phyloP scores from a whole-genome alignment of 1,139 yeast genomes.

The Dujonia santamariae region DNA sequence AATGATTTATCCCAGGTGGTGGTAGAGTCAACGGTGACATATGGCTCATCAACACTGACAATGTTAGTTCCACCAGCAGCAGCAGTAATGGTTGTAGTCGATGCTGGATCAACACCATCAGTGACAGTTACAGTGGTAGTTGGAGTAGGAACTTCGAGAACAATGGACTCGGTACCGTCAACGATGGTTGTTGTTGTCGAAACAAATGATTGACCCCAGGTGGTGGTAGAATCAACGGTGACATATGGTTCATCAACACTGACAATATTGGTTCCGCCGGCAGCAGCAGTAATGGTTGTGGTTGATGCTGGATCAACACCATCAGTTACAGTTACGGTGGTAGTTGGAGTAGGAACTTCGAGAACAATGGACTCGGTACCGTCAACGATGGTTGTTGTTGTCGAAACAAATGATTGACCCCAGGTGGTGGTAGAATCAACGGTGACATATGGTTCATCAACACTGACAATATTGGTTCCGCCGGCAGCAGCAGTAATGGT shows the following conservation, averaged over 20 bases:
- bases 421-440: not conserved
- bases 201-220: constrained; percentile 5
- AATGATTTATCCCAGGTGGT: constrained; percentile 14
- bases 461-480: constrained; percentile 15
- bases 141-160: constrained; percentile 8
- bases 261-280: constrained; percentile 12
- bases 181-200: not conserved
- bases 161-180: constrained; percentile 5
- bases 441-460: not conserved
- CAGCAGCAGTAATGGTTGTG: constrained; percentile 4
- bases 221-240: constrained; percentile 9
- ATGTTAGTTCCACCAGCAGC: constrained; percentile 13
- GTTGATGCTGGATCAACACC: constrained; percentile 12
- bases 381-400: constrained; percentile 11
- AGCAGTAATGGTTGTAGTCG: constrained; percentile 5
- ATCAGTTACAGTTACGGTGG: constrained; percentile 14
- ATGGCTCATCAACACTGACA: constrained; percentile 16
- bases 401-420: constrained; percentile 3
- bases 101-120: constrained; percentile 10
- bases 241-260: constrained; percentile 12
- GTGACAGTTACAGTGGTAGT: constrained; percentile 4
- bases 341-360: constrained; percentile 8
- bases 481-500: constrained; percentile 15
- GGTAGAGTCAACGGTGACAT: constrained; percentile 10
- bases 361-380: constrained; percentile 8